Percentiles rank a stretch among this genome's conserved stretches.
Evolutionary conservation across 768 basidiomycete species (phyloP).

Genomic region (Cystobasidium tubakii): DNA sequence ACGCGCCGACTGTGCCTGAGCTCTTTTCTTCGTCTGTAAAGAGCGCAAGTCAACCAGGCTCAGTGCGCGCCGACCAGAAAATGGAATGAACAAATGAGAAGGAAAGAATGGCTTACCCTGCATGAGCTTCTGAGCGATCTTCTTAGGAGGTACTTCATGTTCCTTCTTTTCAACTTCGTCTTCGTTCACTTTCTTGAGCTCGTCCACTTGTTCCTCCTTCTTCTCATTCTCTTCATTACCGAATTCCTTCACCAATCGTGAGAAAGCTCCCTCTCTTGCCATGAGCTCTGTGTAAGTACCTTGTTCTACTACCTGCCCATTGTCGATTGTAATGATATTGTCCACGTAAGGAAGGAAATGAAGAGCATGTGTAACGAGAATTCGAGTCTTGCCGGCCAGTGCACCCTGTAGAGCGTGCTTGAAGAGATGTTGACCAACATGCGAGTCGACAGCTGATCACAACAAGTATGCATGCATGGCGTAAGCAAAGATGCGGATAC

Average conservation of each 20-base stretch:
- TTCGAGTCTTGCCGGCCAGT: constrained; percentile 62
- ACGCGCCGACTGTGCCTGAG: constrained; percentile 48
- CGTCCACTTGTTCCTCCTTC: constrained; percentile 48
- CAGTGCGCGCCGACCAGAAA: too few species aligned
- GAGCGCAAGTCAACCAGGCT: constrained; percentile 3
- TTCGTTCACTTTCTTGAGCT: constrained; percentile 47
- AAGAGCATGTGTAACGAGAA: constrained; percentile 85
- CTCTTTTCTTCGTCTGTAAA: constrained; percentile 12
- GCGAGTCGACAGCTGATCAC: constrained; percentile 69
- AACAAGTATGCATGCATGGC: constrained; percentile 51
- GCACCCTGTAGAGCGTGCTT: constrained; percentile 48
- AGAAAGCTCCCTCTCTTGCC: constrained; percentile 61
- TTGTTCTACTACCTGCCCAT: constrained; percentile 71
- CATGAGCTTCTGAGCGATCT: constrained; percentile 61
- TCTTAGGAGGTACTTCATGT: constrained; percentile 48
- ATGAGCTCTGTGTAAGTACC: constrained; percentile 74
- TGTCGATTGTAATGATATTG: constrained; percentile 70
- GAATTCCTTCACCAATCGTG: constrained; percentile 69
- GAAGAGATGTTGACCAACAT: constrained; percentile 82
- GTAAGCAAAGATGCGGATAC: constrained; percentile 68
- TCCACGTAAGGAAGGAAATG: constrained; percentile 86
- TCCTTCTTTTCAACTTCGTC: constrained; percentile 51
- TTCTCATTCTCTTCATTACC: constrained; percentile 59
- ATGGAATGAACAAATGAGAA: too few species aligned
- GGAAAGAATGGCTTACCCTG: constrained; percentile 70